Evolutionary conservation across 192 early-diverging fungal species (phyloP), one percentile per base, ranked within the genome.

Genomic region (Linderina pennispora): DNA sequence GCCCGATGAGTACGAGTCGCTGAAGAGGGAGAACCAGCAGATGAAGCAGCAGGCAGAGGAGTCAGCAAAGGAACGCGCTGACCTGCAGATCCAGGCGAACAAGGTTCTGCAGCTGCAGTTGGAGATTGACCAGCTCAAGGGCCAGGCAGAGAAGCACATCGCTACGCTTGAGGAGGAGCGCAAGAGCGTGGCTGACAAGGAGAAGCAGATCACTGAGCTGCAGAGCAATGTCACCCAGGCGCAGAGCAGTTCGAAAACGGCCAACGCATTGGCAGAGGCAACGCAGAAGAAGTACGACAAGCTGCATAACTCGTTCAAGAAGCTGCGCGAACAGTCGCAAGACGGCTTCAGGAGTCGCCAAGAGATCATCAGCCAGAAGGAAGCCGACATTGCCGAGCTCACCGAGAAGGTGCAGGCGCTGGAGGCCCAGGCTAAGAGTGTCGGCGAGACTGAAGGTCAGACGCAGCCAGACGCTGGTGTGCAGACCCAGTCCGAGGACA

Each of bases 1-100:
- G 58, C 89, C 89, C 0, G 79, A 74, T 17, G 89, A 87, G 48
- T 80, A 83, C 61, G 67, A 86, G 48, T 55, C 77, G 11, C 78
- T 91, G 15, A 79, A 87, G 61, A 47, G 72, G 17, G 57, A 77
- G 33, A 47, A 58, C 40, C 53, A 58, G 26, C 34, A 36, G 9
- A n/a, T 59, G n/a, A 42, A 49, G 33, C 36, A 32, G 23, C 23
- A 39, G 33, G 19, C 18, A 2, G 24, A 24, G 0, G 4, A 38
- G 13, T 45, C 45, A 8, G 37, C 36, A 14, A 43, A 23, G 8
- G 43, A 46, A 16, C 54, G 55, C 23, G 47, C 45, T 20, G 26
- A n/a, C 19, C 40, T 17, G 0, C 13, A 53, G 22, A 47, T 47
- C 16, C 45, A 60, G 18, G 40, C 45, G 23, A 41, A 19, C 2